These are phyloP conservation scores for Alliaria petiolata DNA, from an alignment of 345 rosid species.

Conservation along the genomic window DNA sequence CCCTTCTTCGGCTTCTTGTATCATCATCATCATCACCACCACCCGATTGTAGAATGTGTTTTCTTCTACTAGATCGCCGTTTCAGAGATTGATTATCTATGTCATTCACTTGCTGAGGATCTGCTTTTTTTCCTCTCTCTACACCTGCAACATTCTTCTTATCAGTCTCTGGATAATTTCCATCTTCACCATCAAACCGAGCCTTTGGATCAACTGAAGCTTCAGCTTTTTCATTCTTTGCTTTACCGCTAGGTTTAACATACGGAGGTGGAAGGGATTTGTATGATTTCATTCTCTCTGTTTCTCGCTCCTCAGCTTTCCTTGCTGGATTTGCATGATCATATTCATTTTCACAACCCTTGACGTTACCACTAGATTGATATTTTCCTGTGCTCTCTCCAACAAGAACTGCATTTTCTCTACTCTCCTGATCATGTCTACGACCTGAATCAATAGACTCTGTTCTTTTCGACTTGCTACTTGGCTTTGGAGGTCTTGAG, in stretches of 20 bases:
- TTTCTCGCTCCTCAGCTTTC: slow-evolving; percentile 40
- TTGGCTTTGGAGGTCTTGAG: slow-evolving; percentile 42
- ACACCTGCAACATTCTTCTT: slow-evolving; percentile 25
- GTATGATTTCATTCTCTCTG: slow-evolving; percentile 37
- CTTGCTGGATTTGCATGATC: slow-evolving; percentile 24
- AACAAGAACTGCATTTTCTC: slow-evolving; percentile 41
- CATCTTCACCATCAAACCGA: slow-evolving; percentile 26
- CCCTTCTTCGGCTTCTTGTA: slow-evolving; percentile 57
- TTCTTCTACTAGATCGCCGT: slow-evolving; percentile 57
- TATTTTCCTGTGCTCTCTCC: slow-evolving; percentile 26
- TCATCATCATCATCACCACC: slow-evolving; percentile 39
- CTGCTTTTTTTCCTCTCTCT: slow-evolving; percentile 16
- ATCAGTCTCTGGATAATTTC: slow-evolving; percentile 31
- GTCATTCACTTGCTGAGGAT: slow-evolving; percentile 29
- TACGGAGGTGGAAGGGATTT: slow-evolving; percentile 73
- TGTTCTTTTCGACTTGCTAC: slow-evolving; percentile 43
- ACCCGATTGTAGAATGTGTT: slow-evolving; percentile 40
- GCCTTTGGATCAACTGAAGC: slow-evolving; percentile 18
- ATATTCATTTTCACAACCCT: slow-evolving; percentile 25
- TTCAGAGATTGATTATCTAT: slow-evolving; percentile 42
- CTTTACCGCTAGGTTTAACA: slow-evolving; percentile 44
- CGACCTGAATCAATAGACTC: slow-evolving; percentile 26
- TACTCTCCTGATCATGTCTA: slow-evolving; percentile 40
- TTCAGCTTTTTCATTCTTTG: slow-evolving; percentile 34
- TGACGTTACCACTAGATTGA: slow-evolving; percentile 22